These are phyloP conservation scores for Lactarius hengduanensis DNA, from an alignment of 768 basidiomycete genomes.

Conservation along the genomic window DNA sequence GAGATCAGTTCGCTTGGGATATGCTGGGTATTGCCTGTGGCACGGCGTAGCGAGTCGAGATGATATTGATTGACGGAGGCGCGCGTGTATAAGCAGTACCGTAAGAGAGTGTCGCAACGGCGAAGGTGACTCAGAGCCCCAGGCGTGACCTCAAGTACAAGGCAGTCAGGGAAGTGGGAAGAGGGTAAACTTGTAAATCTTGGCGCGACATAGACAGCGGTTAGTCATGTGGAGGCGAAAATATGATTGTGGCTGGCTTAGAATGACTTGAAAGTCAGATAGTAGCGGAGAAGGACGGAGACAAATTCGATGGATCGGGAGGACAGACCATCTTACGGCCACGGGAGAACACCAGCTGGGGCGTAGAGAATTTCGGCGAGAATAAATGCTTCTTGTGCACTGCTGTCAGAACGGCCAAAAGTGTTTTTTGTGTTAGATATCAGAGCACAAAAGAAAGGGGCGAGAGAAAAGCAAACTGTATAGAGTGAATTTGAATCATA, in stretches of 20 bases:
- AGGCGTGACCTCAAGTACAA: neutral
- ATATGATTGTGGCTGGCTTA: neutral
- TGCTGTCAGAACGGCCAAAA: neutral
- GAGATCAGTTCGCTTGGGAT: neutral
- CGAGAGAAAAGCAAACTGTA: no score
- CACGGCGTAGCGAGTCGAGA: neutral
- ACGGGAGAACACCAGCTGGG: neutral
- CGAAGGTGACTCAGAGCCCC: neutral
- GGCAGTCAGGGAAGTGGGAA: neutral
- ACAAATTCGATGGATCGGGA: neutral
- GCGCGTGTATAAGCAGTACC: neutral
- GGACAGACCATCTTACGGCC: neutral
- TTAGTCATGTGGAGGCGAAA: neutral
- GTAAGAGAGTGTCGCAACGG: neutral
- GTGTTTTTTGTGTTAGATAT: neutral
- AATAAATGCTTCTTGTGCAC: neutral
- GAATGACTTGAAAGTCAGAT: neutral
- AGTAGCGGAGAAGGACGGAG: neutral
- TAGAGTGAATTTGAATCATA: neutral
- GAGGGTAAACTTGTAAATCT: neutral
- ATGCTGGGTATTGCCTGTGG: neutral
- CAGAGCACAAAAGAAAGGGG: neutral
- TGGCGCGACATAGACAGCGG: neutral
- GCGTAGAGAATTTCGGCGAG: neutral
- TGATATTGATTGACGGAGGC: neutral